A percentile compares a stretch with the other conserved stretches of the same genome.
phyloP scores from a whole-genome alignment of 495 filamentous ascomycete species.

The Endocarpon pusillum region DNA sequence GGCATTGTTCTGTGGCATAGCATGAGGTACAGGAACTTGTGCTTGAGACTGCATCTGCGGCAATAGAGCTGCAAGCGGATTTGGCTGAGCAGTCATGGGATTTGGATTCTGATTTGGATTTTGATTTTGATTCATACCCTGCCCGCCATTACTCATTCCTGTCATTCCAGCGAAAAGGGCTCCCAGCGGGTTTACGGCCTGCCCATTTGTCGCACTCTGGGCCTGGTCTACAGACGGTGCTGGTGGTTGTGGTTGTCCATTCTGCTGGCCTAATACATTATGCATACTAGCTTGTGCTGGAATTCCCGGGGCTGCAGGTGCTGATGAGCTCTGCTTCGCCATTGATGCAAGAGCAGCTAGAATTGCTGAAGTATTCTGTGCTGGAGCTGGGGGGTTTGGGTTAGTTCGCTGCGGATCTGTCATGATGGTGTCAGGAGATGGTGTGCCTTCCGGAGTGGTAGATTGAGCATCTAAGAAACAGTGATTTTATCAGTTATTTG shows the following conservation, averaged over 20 bases:
- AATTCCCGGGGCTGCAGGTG: conserved; percentile 34
- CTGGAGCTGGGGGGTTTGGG: conserved; percentile 17
- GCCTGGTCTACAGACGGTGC: conserved; percentile 31
- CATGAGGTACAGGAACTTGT: conserved; percentile 15
- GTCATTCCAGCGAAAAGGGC: conserved; percentile 31
- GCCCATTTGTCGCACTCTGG: conserved; percentile 25
- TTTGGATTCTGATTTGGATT: conserved; percentile 22
- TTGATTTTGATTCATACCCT: conserved; percentile 29
- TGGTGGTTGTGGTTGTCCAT: conserved; percentile 23
- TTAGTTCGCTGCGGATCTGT: conserved; percentile 18
- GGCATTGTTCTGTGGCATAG: conserved; percentile 16
- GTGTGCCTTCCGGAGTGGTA: conserved; percentile 67
- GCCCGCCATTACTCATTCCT: conserved; percentile 22
- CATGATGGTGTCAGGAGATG: conserved; percentile 38
- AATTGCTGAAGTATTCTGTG: conserved; percentile 51
- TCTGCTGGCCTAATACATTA: conserved; percentile 37
- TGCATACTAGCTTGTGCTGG: conserved; percentile 33
- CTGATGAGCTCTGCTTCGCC: conserved; percentile 59
- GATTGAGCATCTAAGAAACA: conserved; percentile 40
- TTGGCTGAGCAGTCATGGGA: conserved; percentile 23
- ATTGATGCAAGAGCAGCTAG: conserved; percentile 73
- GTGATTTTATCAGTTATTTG: conserved; percentile 19
- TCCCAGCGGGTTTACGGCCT: conserved; percentile 46
- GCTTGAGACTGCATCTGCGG: conserved; percentile 21
- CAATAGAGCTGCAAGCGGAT: conserved; percentile 31